Evolutionary conservation across 1,284 basidiomycete species (phyloP).

Genomic region (Apiotrichum mycotoxinovorans): DNA sequence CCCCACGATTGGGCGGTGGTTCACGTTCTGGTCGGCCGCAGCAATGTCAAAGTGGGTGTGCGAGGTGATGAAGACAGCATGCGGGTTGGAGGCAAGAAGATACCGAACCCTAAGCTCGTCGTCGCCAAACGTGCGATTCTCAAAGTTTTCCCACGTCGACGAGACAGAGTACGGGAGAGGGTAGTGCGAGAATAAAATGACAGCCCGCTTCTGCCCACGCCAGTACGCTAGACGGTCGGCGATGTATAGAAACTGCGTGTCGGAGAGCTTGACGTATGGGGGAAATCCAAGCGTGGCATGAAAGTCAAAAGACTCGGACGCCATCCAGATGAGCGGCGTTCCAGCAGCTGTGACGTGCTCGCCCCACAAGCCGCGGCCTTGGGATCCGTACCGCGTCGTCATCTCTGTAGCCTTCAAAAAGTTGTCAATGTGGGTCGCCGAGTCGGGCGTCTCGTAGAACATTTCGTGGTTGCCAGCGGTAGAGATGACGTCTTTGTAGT

Average conservation of each 20-base stretch:
- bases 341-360: constrained; percentile 1
- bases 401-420: constrained; percentile 1
- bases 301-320: not conserved
- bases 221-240: constrained; percentile 2
- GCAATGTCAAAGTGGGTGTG: constrained; percentile 10
- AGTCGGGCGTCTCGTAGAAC: not conserved
- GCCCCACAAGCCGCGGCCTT: constrained; percentile 4
- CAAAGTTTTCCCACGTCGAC: not conserved
- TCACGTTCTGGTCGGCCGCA: constrained; percentile 2
- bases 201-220: not conserved
- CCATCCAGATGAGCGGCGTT: constrained; percentile 6
- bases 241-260: constrained; percentile 8
- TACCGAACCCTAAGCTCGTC: not conserved
- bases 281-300: not conserved
- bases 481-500: constrained; percentile 1
- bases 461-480: constrained; percentile 7
- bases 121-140: not conserved
- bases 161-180: constrained; percentile 1
- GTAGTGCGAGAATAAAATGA: constrained; percentile 6
- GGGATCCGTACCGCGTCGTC: not conserved
- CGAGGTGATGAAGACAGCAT: constrained; percentile 1
- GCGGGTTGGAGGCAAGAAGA: constrained; percentile 7
- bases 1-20: constrained; percentile 1
- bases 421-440: not conserved
- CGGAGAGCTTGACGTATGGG: constrained; percentile 1